Percentiles rank a stretch among this genome's conserved stretches.
Evolutionary conservation across 257 asterid species (phyloP).

Genomic region (Solanum habrochaites): DNA sequence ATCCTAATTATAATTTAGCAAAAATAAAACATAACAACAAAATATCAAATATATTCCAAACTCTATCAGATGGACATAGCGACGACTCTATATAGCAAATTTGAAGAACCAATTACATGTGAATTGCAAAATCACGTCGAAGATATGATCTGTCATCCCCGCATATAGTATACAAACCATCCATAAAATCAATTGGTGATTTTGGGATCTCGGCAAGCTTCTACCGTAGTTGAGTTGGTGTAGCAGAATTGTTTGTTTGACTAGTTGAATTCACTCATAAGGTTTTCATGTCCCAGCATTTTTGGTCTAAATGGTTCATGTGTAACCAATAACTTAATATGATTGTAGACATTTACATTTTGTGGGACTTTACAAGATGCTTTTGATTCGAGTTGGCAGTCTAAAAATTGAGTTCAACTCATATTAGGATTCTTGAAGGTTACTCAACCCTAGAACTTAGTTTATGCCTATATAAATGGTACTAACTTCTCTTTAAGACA

Average conservation of each 20-base stretch:
- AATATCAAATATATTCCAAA: not conserved
- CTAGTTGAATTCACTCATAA: constrained; percentile 67
- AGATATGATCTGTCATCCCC: constrained; percentile 96
- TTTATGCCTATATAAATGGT: too few relatives aligned
- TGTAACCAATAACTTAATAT: constrained; percentile 82
- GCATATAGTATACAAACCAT: constrained; percentile 75
- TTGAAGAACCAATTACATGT: constrained; percentile 45
- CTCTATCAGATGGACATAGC: not conserved
- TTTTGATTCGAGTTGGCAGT: too few relatives aligned
- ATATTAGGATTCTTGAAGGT: too few relatives aligned
- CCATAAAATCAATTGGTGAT: constrained; percentile 59
- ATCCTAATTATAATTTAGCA: too few relatives aligned
- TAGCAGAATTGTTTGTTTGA: constrained; percentile 52
- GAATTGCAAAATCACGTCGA: constrained; percentile 89
- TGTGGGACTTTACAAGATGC: not conserved
- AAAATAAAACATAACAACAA: not conserved
- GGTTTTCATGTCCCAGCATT: constrained; percentile 54
- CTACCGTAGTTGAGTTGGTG: constrained; percentile 94
- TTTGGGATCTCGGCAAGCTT: constrained; percentile 60
- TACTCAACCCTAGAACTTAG: too few relatives aligned
- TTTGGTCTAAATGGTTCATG: constrained; percentile 83
- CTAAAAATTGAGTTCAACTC: too few relatives aligned
- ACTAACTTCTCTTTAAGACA: too few relatives aligned
- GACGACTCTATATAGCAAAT: not conserved
- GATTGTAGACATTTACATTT: constrained; percentile 13